Base-by-base conservation (phyloP, 2,329 filamentous ascomycete species). In the Arthrobotrys conoides region DNA sequence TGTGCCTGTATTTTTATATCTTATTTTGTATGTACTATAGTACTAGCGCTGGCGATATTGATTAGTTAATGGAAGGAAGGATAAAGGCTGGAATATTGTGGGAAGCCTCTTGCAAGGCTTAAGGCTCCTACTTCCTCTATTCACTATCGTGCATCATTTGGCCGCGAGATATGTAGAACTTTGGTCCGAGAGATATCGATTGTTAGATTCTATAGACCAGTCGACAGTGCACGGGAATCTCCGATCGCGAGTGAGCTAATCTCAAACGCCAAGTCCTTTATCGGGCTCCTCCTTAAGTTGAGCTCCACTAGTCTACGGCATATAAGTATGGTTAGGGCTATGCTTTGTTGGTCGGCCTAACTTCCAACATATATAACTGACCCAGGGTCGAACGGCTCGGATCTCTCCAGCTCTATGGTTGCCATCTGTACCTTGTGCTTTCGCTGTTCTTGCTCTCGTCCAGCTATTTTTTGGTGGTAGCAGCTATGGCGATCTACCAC, bases 401-500 rank as follows among this genome's bases (percentile, higher is more conserved):
- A n/a, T n/a, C n/a, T n/a, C n/a, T n/a, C n/a, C n/a, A n/a, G n/a
- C n/a, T n/a, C n/a, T n/a, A n/a, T n/a, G n/a, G n/a, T n/a, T n/a
- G n/a, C 38, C 38, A 14, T 41, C 38, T 2, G 2, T 41, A n/a
- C 5, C 12, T 14, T 14, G 12, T 41, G 14, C 16, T 16, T 41
- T 41, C 5, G 14, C 3, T 9, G 14, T 16, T 41, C 38, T 41
- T 1, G 5, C n/a, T 10, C 22, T 51, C 12, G 48, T 27, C 14
- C 5, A 20, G 44, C 9, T 14, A 16, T 27, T 51, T 4, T 33
- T 6, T 3, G 9, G 16, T 2, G 9, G 2, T 4, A 48, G 9
- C 33, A 16, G 49, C 10, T 6, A 77, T 77, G 73, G 73, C 20
- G 16, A 51, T 22, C 16, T 30, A 68, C 10, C 53, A 55, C 2